Base-by-base conservation (phyloP, 257 asterid species). In the Apocynum venetum region DNA sequence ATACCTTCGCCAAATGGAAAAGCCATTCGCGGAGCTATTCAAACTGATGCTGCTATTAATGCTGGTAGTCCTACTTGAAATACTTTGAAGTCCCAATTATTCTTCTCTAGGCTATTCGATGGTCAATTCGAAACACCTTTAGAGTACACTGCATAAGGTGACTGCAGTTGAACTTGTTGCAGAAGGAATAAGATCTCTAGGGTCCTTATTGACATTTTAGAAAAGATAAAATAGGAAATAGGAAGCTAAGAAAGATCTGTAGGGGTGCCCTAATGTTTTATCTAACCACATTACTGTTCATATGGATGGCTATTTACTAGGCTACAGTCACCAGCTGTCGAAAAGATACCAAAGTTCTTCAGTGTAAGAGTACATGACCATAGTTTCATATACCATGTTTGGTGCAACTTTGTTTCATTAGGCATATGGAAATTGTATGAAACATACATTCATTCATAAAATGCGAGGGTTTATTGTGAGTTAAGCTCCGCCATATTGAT, bases 1-100 rank as follows among this genome's bases (percentile, higher is more conserved):
- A 94, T 94, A 82, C 98, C 97, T 12, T 93, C 97, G 66, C 97
- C 97, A 44, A 92, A 89, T 78, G 98, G 97, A 72, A 85, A 84
- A 73, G 94, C 97, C 78, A 89, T 92, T 77, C 88, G 89, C 63
- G 97, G 97, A 84, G 97, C 96, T 49, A 94, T 94, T 87, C 98
- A 94, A 84, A 94, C 97, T 1, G 97, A 94, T 85, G 96, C 96
- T 82, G 91, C 97, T 47, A 92, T 94, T 77, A 94, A 92, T 84
- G 94, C 98, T 12, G 98, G 98, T 93, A 74, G 76, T 66, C 68
- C 6, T 66, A 2, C 61, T 20, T n/a, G 11, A 25, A 47, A 65
- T 78, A 12, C 2, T 63, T 15, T 71, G 51, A 78, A 59, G 51
- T 41, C 47, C 52, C 65, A 44, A 40, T 56, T 25, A 38, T 0